These are phyloP conservation scores for Coniella vitis DNA, from an alignment of 2,329 filamentous ascomycete genomes.

Conservation along the genomic window DNA sequence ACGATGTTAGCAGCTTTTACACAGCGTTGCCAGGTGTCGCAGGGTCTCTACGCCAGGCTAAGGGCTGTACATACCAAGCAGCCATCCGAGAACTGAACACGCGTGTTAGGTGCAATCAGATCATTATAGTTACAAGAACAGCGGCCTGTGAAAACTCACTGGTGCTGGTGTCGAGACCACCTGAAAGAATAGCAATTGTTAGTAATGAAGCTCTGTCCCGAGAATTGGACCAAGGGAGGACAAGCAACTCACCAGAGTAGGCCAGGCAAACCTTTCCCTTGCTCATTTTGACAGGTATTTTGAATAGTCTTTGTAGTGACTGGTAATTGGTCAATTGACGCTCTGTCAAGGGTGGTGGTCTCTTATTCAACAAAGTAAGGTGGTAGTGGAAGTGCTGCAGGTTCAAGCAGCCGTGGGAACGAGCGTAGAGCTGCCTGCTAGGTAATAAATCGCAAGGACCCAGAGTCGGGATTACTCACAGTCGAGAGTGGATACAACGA, in stretches of 20 bases:
- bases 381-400: not conserved
- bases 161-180: constrained; percentile 17
- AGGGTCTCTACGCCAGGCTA: not conserved
- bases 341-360: not conserved
- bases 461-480: constrained; percentile 7
- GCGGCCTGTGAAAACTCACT: constrained; percentile 10
- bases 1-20: not conserved
- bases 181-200: constrained; percentile 2
- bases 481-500: constrained; percentile 1
- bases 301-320: not conserved
- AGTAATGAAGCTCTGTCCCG: not conserved
- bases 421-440: too few species aligned
- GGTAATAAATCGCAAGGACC: not conserved
- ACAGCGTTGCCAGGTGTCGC: not conserved
- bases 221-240: not conserved
- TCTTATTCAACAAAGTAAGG: too few species aligned
- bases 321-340: constrained; percentile 11
- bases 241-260: constrained; percentile 13
- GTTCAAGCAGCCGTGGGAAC: too few species aligned
- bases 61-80: constrained; percentile 5
- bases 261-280: constrained; percentile 17
- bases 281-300: constrained; percentile 8
- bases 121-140: too few species aligned
- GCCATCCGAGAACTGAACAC: constrained; percentile 14
- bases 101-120: not conserved